A percentile compares a stretch with the other conserved stretches of the same genome.
Conservation (phyloP, 352 stramenopile genomes). For the Halophytophthora polymorphica region DNA sequence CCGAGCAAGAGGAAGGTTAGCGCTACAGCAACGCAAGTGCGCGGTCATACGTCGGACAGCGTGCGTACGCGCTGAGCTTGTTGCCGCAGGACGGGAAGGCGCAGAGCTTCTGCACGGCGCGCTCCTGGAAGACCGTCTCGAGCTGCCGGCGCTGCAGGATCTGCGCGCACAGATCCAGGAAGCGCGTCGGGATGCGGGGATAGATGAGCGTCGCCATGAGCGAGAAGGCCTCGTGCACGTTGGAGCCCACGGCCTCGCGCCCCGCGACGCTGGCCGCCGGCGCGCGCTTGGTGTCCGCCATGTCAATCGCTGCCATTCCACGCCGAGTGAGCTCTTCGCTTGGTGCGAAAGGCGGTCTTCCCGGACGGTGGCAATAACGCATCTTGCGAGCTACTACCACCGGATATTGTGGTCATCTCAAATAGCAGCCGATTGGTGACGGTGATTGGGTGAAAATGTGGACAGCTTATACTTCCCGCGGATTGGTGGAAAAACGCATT, state of each 20-base stretch:
- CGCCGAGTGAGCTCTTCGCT: too few species aligned
- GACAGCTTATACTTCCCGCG: too few species aligned
- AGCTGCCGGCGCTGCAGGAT: slow-evolving; percentile 79
- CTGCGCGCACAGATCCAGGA: slow-evolving; percentile 59
- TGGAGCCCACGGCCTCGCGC: slow-evolving; percentile 35
- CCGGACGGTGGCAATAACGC: too few species aligned
- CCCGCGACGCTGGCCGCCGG: too few species aligned
- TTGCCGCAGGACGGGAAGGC: slow-evolving; percentile 73
- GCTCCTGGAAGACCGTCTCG: slow-evolving; percentile 82
- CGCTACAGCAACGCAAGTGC: neutral
- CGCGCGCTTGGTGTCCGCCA: too few species aligned
- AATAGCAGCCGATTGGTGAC: too few species aligned
- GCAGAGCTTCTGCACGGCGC: slow-evolving; percentile 60
- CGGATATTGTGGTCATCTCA: too few species aligned
- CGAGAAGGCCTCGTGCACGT: slow-evolving; percentile 70
- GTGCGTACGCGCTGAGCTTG: slow-evolving; percentile 38
- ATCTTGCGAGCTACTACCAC: too few species aligned
- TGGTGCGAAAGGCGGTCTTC: too few species aligned
- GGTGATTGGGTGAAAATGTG: too few species aligned
- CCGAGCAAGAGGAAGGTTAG: slow-evolving; percentile 3
- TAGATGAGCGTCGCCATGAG: slow-evolving; percentile 80
- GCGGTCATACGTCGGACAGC: neutral
- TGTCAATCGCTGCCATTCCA: too few species aligned
- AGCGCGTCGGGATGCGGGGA: slow-evolving; percentile 55
- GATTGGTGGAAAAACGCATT: too few species aligned